A percentile compares a stretch with the other conserved stretches of the same genome.
Evolutionary conservation across 208 protist genomes (phyloP).

Genomic region (Wallacemonas collosoma): DNA sequence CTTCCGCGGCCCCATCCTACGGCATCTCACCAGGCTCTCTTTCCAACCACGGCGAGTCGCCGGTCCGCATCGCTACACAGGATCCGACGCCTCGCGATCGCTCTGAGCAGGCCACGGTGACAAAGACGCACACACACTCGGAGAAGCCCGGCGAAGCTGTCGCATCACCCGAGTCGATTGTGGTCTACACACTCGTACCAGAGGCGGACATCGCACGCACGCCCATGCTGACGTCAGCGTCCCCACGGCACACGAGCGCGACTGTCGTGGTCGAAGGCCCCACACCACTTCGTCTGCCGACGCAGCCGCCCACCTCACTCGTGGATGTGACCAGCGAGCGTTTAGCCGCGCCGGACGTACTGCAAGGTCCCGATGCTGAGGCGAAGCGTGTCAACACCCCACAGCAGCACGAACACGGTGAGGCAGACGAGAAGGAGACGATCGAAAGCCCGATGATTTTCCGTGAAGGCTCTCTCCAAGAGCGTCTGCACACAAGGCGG

Average conservation of each 20-base stretch:
- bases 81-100: no score
- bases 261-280: no score
- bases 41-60: not conserved
- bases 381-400: not conserved
- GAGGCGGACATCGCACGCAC: not conserved
- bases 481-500: not conserved
- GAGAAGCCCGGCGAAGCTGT: not conserved
- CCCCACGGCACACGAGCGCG: not conserved
- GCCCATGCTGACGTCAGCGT: not conserved
- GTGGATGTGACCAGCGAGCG: not conserved
- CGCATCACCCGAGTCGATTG: not conserved
- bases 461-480: not conserved
- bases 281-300: not conserved
- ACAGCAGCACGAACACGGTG: not conserved
- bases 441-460: not conserved
- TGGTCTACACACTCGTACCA: constrained; percentile 13
- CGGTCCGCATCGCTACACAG: not conserved
- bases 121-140: not conserved
- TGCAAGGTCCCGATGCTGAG: not conserved
- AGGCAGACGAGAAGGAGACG: not conserved
- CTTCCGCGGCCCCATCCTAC: not conserved
- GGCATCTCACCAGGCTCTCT: not conserved
- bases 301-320: not conserved
- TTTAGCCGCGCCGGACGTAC: no score
- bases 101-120: not conserved